Conservation (phyloP, 192 early-diverging fungal species). For the Coemansia sp. region DNA sequence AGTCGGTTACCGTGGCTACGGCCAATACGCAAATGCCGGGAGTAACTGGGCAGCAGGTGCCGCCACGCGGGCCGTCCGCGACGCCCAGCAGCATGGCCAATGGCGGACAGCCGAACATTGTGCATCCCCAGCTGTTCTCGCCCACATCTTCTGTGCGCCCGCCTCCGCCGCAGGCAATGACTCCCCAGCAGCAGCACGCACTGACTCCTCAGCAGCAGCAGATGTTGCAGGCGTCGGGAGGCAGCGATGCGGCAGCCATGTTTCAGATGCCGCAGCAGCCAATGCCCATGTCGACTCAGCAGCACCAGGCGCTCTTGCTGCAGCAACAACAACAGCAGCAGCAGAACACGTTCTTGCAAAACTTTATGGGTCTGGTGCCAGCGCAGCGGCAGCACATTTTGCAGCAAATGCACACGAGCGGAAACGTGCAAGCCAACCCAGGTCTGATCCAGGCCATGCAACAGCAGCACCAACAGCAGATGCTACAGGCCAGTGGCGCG, state of each 20-base stretch:
- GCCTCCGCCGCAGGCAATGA: constrained; percentile 1
- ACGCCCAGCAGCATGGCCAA: constrained; percentile 18
- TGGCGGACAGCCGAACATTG: constrained; percentile 6
- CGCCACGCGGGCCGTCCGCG: neutral
- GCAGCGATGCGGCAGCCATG: constrained; percentile 14
- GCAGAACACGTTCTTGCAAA: constrained; percentile 10
- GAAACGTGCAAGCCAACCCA: constrained; percentile 11
- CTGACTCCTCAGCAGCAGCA: constrained; percentile 4
- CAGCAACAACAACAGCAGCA: constrained; percentile 18
- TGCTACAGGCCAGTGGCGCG: constrained; percentile 5
- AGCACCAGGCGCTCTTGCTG: constrained; percentile 19
- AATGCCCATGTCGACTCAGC: constrained; percentile 20
- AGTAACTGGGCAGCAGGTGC: constrained; percentile 4
- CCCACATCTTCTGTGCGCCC: constrained; percentile 1
- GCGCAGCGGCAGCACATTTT: constrained; percentile 21
- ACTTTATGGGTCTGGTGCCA: constrained; percentile 13
- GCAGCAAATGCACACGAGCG: constrained; percentile 26
- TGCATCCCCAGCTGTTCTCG: constrained; percentile 12
- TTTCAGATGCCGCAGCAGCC: constrained; percentile 21
- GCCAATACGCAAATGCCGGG: neutral
- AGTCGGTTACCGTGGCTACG: constrained; percentile 12
- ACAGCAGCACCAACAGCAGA: constrained; percentile 26
- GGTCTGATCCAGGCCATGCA: constrained; percentile 20
- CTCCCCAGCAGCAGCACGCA: constrained; percentile 12
- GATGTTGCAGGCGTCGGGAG: neutral